Percentiles rank a stretch among this genome's conserved stretches.
Conservation (phyloP, 495 filamentous ascomycete species). For the Aspergillus homomorphus region DNA sequence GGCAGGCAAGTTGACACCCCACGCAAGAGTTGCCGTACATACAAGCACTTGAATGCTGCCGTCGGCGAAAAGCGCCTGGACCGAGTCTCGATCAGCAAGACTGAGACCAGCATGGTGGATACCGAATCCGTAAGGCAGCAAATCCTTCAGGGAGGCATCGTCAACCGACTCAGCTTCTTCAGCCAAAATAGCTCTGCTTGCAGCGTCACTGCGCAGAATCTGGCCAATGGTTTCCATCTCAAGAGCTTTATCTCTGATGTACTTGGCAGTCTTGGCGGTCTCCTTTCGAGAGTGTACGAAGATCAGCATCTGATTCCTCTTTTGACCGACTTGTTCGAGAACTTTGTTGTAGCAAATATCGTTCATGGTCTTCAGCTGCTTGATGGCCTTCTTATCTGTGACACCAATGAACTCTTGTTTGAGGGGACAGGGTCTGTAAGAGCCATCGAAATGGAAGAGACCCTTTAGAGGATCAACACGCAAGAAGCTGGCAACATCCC, state of each 20-base stretch:
- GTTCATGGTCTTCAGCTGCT: conserved; percentile 99
- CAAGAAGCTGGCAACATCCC: conserved; percentile 93
- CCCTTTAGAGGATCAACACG: conserved; percentile 83
- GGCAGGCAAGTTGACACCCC: conserved; percentile 93
- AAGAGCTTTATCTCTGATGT: conserved; percentile 91
- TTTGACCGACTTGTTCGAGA: conserved; percentile 88
- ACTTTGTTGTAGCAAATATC: conserved; percentile 98
- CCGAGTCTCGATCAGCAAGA: conserved; percentile 85
- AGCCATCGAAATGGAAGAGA: conserved; percentile 94
- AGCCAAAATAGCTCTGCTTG: conserved; percentile 80
- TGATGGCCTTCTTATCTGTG: conserved; percentile 97
- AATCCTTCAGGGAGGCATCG: conserved; percentile 87
- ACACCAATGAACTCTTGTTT: conserved; percentile 97
- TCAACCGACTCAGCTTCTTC: conserved; percentile 80
- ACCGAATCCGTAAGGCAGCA: conserved; percentile 93
- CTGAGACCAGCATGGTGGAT: conserved; percentile 98
- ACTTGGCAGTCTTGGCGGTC: conserved; percentile 94
- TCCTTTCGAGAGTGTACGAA: conserved; percentile 98
- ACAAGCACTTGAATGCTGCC: conserved; percentile 92
- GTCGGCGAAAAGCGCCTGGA: conserved; percentile 90
- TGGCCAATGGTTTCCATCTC: conserved; percentile 96
- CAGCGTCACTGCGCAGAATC: conserved; percentile 90
- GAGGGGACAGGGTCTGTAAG: conserved; percentile 87
- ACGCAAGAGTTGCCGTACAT: conserved; percentile 92
- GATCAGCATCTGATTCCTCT: conserved; percentile 94